phyloP scores from a whole-genome alignment of 2,329 filamentous ascomycete species.

The Alternaria arbusti region DNA sequence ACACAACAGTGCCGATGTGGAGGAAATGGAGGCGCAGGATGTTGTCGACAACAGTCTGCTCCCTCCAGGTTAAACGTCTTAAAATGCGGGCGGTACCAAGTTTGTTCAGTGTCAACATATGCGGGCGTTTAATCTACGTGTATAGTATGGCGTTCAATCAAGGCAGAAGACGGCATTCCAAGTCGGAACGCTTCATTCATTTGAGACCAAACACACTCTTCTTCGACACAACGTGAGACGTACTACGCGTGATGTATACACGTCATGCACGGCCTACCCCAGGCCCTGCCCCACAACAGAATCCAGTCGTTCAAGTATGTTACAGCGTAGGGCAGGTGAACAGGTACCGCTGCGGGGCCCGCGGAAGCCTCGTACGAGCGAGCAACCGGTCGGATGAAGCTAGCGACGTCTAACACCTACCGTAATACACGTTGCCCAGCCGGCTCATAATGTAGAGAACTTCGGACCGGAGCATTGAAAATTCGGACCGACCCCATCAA shows the following conservation, averaged over 20 bases:
- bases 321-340: background rate
- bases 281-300: background rate
- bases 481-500: background rate
- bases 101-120: slow-evolving; percentile 3
- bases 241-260: background rate
- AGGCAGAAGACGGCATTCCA: background rate
- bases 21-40: slow-evolving; percentile 88
- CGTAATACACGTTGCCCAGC: background rate
- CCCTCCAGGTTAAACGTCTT: slow-evolving; percentile 74
- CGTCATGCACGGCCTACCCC: background rate
- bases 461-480: background rate
- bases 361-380: background rate
- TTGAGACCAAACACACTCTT: background rate
- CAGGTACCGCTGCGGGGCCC: background rate
- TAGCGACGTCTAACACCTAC: background rate
- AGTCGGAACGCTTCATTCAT: background rate
- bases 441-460: background rate
- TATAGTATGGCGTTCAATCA: slow-evolving; percentile 12
- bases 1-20: slow-evolving; percentile 72
- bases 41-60: slow-evolving; percentile 93
- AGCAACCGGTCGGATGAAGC: background rate
- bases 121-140: slow-evolving; percentile 5
- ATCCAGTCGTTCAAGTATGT: background rate
- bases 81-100: background rate
- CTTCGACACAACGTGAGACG: background rate